Conservation (phyloP, 108 stramenopile species). For the Chaetoceros muelleri region DNA sequence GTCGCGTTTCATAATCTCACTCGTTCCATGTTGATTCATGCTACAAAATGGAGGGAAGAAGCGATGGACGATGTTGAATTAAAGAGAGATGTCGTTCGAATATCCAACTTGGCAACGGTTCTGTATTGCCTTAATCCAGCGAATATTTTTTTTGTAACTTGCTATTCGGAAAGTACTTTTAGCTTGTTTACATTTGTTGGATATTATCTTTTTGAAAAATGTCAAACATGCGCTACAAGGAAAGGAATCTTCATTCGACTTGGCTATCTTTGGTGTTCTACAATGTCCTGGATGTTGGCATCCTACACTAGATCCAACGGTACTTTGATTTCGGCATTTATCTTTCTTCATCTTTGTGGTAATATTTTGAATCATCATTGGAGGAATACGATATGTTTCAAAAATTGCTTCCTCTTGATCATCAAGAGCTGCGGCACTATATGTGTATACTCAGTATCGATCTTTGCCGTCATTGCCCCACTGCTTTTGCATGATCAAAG, state of each 20-base stretch:
- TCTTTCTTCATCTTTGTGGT: constrained; percentile 18
- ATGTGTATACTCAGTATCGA: constrained; percentile 46
- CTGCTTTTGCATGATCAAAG: background rate
- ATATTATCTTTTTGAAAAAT: constrained; percentile 7
- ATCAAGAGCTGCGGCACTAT: constrained; percentile 26
- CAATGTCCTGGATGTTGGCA: constrained; percentile 40
- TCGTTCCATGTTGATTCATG: constrained; percentile 7
- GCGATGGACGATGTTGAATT: constrained; percentile 1
- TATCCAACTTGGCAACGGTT: background rate
- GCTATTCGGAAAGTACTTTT: constrained; percentile 78
- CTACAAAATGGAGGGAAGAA: background rate
- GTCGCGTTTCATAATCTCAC: constrained; percentile 50
- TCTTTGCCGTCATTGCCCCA: constrained; percentile 31
- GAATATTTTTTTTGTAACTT: constrained; percentile 66
- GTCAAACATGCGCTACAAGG: constrained; percentile 1
- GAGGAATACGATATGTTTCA: constrained; percentile 2
- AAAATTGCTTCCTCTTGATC: constrained; percentile 9
- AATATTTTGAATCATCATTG: background rate
- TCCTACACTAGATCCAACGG: constrained; percentile 77
- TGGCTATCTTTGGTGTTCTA: constrained; percentile 3
- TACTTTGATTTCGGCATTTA: constrained; percentile 43
- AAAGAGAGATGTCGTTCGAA: background rate
- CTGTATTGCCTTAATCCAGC: constrained; percentile 68
- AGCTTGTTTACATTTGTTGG: constrained; percentile 47
- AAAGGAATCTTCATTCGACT: background rate